These are phyloP conservation scores for Curvularia spicifera DNA, from an alignment of 2,329 filamentous ascomycete species.

Conservation along the genomic window DNA sequence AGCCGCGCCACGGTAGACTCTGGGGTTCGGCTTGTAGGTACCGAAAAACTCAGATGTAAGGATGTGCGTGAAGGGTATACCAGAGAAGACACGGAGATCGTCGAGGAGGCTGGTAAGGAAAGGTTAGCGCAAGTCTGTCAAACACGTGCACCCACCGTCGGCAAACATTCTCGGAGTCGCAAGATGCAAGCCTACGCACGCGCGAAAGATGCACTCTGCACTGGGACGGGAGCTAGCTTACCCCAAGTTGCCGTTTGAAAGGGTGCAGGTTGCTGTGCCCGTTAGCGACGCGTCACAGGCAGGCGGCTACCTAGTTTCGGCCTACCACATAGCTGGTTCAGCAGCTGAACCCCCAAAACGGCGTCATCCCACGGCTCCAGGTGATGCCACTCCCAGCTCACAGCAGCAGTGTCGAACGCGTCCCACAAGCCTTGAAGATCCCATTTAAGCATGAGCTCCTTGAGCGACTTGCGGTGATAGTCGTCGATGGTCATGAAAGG, in stretches of 20 bases:
- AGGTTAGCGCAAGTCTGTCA: neutral
- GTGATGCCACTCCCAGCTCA: conserved; percentile 73
- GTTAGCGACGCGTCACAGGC: conserved; percentile 3
- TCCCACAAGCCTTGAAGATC: conserved; percentile 65
- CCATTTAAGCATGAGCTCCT: conserved; percentile 63
- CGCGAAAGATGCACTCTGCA: neutral
- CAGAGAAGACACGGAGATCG: conserved; percentile 66
- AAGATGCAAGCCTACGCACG: neutral
- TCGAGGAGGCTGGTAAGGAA: conserved; percentile 2
- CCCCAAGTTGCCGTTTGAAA: conserved; percentile 74
- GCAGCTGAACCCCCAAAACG: conserved; percentile 60
- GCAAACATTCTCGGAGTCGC: no score
- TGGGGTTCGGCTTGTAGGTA: conserved; percentile 75
- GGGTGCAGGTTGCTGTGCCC: conserved; percentile 61
- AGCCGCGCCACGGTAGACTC: conserved; percentile 72
- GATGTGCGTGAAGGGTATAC: conserved; percentile 67
- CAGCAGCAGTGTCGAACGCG: conserved; percentile 44
- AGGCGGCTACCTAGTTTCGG: conserved; percentile 9
- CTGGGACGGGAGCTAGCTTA: neutral
- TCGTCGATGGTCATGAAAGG: conserved; percentile 67
- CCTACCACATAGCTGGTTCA: conserved; percentile 59
- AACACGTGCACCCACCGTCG: neutral
- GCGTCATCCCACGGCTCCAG: conserved; percentile 74
- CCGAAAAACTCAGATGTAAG: conserved; percentile 73
- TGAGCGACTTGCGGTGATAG: conserved; percentile 70